phyloP scores from a whole-genome alignment of 2,329 filamentous ascomycete genomes.

The Karstenula rhodostoma region DNA sequence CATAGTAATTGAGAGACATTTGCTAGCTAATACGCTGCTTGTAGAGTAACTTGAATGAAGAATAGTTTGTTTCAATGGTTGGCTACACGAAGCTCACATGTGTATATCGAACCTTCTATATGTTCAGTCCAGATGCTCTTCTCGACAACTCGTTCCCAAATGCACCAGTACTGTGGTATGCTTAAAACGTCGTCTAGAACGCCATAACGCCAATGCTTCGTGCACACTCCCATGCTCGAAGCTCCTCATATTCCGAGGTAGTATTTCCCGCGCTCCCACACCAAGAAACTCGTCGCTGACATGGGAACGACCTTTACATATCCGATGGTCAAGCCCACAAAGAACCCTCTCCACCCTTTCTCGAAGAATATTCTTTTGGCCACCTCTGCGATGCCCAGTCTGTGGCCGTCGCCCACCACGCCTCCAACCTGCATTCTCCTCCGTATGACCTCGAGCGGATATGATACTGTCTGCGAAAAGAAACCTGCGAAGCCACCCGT shows the following conservation, averaged over 20 bases:
- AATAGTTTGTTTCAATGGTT: not conserved
- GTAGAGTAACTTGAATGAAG: not conserved
- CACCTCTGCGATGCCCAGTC: constrained; percentile 81
- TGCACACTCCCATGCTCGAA: not conserved
- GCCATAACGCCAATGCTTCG: constrained; percentile 14
- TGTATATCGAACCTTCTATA: constrained; percentile 9
- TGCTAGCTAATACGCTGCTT: not conserved
- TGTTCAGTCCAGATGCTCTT: not conserved
- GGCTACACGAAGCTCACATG: not conserved
- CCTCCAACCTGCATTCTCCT: constrained; percentile 96
- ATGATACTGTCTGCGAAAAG: constrained; percentile 89
- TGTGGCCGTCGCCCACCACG: constrained; percentile 87
- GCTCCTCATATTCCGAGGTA: constrained; percentile 57
- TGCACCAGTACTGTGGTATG: not conserved
- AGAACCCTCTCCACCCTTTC: constrained; percentile 82
- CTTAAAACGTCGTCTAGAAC: not conserved
- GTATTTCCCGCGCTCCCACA: constrained; percentile 71
- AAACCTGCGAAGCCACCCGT: constrained; percentile 87
- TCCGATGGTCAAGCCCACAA: constrained; percentile 90
- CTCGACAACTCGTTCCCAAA: not conserved
- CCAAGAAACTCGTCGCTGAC: constrained; percentile 76
- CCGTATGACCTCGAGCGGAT: constrained; percentile 91
- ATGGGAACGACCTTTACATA: constrained; percentile 95
- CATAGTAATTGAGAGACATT: not conserved
- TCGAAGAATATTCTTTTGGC: constrained; percentile 77